Evolutionary conservation across 306 rosid species (phyloP), one percentile per base, ranked within the genome.

Genomic region (Alnus rubra): DNA sequence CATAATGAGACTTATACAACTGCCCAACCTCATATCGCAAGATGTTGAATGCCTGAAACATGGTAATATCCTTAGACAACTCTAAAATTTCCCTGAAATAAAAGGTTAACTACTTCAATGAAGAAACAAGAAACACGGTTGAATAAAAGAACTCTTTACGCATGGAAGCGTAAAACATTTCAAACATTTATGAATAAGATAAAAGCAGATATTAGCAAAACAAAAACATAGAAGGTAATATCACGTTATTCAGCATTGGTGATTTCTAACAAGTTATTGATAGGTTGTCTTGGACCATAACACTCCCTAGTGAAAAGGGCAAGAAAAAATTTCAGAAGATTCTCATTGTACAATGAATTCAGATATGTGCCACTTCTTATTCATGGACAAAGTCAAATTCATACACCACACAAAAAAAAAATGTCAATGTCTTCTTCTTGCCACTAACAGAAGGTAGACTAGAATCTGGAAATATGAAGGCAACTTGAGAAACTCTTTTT

Each of bases 31-130:
- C 85, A 83, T 96, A 91, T 75, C 93, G 93, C 88, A 96, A 86
- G 82, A 96, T 16, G 74, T 90, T 90, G 82, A 91, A 96, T 77
- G 90, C 93, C 99, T 95, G 96, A 87, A 90, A 95, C 87, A 87
- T 76, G 82, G 80, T 55, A 85, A 81, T 77, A 80, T 82, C 84
- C 82, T 80, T 82, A 81, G 63, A 84, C 83, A 79, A 82, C 82
- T 82, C 82, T 52, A 83, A 74, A 84, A 84, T 53, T 76, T 75
- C 54, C 86, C 78, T 50, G 84, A 84, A 85, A 87, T 85, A 74
- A 79, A 83, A 85, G 73, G 75, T 76, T 73, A 58, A 55, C 83
- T 77, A 75, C 77, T 82, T 88, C 82, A 87, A 86, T 65, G 77
- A 79, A 82, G 60, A 18, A 73, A 74, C 31, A 69, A 52, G 19